phyloP scores from a whole-genome alignment of 139 green algal genomes.

The Chlamydomonas sp. region DNA sequence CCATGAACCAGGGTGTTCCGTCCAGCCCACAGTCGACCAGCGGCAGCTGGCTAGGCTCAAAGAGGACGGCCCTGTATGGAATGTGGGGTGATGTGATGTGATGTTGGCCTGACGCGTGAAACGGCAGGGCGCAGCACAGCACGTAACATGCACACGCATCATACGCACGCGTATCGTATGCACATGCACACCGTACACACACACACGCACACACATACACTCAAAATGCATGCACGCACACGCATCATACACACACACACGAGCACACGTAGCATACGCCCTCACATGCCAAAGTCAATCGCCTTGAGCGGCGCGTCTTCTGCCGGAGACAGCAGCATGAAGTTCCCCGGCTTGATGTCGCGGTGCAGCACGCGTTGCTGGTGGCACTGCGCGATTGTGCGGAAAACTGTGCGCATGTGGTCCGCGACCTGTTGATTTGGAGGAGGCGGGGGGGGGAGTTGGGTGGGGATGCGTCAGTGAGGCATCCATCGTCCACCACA shows the following conservation, averaged over 20 bases:
- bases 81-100: too few relatives aligned
- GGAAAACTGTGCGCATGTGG: slow-evolving; percentile 66
- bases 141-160: too few relatives aligned
- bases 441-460: too few relatives aligned
- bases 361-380: slow-evolving; percentile 61
- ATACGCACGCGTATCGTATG: too few relatives aligned
- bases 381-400: slow-evolving; percentile 68
- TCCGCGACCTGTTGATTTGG: slow-evolving; percentile 65
- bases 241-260: neutral
- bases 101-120: too few relatives aligned
- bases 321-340: slow-evolving; percentile 73
- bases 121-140: too few relatives aligned
- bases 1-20: slow-evolving; percentile 72
- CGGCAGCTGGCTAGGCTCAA: slow-evolving; percentile 58
- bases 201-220: neutral
- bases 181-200: neutral
- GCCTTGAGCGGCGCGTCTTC: slow-evolving; percentile 71
- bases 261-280: neutral
- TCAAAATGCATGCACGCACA: too few relatives aligned
- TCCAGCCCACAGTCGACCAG: slow-evolving; percentile 76
- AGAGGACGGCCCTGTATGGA: slow-evolving; percentile 80
- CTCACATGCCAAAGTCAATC: too few relatives aligned
- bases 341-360: slow-evolving; percentile 81
- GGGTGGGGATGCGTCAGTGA: too few relatives aligned
- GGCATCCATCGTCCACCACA: too few relatives aligned